Evolutionary conservation across 2,329 filamentous ascomycete genomes (phyloP).

Genomic region (Leptoxyphium fumago): DNA sequence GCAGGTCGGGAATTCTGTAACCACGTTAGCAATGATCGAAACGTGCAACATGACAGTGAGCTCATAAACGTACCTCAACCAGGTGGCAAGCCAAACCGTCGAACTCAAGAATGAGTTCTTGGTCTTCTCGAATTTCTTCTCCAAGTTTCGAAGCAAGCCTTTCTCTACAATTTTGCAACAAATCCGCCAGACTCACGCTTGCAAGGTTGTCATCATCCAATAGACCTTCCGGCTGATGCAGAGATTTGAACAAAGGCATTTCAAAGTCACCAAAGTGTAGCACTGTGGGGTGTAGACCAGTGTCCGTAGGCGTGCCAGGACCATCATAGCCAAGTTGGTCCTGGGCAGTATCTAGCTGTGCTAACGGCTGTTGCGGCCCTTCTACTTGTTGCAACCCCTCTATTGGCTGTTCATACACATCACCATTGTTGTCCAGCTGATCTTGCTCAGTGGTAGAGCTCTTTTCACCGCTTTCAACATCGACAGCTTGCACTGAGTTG

Average conservation of each 20-base stretch:
- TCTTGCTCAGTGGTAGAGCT: conserved; percentile 15
- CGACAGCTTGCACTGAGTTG: conserved; percentile 10
- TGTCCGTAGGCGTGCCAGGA: conserved; percentile 20
- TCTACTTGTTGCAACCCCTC: neutral
- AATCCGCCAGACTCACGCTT: conserved; percentile 35
- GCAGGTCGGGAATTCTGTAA: conserved; percentile 35
- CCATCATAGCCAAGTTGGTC: conserved; percentile 8
- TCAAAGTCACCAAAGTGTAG: conserved; percentile 41
- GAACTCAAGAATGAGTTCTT: conserved; percentile 42
- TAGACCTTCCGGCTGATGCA: conserved; percentile 38
- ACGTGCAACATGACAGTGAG: conserved; percentile 1
- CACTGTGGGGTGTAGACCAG: conserved; percentile 32
- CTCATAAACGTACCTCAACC: conserved; percentile 36
- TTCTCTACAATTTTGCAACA: conserved; percentile 33
- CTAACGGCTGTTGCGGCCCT: conserved; percentile 1
- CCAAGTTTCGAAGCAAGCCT: conserved; percentile 39
- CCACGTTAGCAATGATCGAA: conserved; percentile 4
- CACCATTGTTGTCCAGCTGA: neutral
- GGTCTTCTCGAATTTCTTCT: conserved; percentile 39
- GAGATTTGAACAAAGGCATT: conserved; percentile 44
- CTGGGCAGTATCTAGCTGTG: conserved; percentile 2
- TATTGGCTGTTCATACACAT: neutral
- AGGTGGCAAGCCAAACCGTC: conserved; percentile 41
- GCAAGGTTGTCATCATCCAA: conserved; percentile 41
- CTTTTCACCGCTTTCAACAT: conserved; percentile 24